Evolutionary conservation across 495 filamentous ascomycete species (phyloP).

Genomic region (Aspergillus bridgeri): DNA sequence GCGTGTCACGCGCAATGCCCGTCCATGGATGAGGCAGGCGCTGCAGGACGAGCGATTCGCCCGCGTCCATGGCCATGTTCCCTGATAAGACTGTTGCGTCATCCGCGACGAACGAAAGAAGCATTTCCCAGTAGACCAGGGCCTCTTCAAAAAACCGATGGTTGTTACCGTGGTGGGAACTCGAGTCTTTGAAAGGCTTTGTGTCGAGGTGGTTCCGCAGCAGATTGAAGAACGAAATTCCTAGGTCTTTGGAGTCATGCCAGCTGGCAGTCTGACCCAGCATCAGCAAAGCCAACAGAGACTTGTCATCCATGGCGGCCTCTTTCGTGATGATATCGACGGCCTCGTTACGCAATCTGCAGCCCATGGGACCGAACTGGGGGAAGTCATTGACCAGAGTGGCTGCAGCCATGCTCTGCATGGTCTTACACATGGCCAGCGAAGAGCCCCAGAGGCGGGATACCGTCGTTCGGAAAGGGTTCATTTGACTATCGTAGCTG

Average conservation of each 20-base stretch:
- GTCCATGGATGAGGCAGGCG: constrained; percentile 58
- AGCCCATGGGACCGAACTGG: constrained; percentile 47
- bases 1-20: constrained; percentile 52
- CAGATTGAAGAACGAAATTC: constrained; percentile 47
- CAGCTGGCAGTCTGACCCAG: constrained; percentile 56
- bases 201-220: constrained; percentile 44
- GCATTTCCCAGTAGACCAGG: constrained; percentile 60
- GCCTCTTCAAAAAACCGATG: constrained; percentile 57
- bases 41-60: constrained; percentile 34
- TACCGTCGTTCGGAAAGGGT: constrained; percentile 55
- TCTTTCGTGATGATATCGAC: constrained; percentile 48
- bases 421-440: constrained; percentile 54
- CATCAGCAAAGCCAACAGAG: constrained; percentile 51
- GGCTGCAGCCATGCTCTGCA: constrained; percentile 61
- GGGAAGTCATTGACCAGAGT: constrained; percentile 55
- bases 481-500: constrained; percentile 56
- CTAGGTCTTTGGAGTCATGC: constrained; percentile 54
- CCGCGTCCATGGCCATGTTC: constrained; percentile 14
- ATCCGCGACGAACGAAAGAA: constrained; percentile 54
- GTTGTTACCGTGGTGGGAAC: constrained; percentile 36
- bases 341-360: constrained; percentile 51
- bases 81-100: constrained; percentile 34
- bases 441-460: constrained; percentile 55
- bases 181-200: constrained; percentile 17
- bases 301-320: constrained; percentile 43